Evolutionary conservation across 2,329 filamentous ascomycete genomes (phyloP).

Genomic region (Cladosporium sp.): DNA sequence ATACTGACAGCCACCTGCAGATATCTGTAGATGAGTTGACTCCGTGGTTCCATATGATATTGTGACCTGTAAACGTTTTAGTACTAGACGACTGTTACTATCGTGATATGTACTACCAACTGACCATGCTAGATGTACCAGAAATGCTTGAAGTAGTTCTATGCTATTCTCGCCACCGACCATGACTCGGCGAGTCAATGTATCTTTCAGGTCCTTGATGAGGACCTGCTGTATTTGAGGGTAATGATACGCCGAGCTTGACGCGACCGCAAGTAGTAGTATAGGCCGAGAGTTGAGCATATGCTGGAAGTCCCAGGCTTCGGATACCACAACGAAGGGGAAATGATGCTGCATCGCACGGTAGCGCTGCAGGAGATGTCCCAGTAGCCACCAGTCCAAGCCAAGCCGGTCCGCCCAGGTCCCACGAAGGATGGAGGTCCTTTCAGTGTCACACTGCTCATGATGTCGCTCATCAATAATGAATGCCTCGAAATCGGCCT

Average conservation of each 20-base stretch:
- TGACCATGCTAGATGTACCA: neutral
- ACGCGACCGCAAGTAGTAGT: neutral
- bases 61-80: neutral
- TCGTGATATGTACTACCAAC: neutral
- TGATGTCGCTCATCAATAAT: neutral
- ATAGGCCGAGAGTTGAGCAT: neutral
- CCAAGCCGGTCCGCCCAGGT: neutral
- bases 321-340: conserved; percentile 7
- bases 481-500: neutral
- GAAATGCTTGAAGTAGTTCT: neutral
- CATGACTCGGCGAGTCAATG: neutral
- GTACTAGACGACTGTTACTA: neutral
- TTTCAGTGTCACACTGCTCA: neutral
- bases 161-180: neutral
- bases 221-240: neutral
- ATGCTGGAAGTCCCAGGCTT: neutral
- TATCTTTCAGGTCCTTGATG: neutral
- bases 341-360: conserved; percentile 10
- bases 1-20: conserved; percentile 13
- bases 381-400: neutral
- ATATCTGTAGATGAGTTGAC: conserved; percentile 5
- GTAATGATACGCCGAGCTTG: neutral
- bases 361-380: neutral
- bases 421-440: neutral
- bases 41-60: conserved; percentile 8